phyloP scores from a whole-genome alignment of 1,284 basidiomycete species.

The Cryptococcus sp. region DNA sequence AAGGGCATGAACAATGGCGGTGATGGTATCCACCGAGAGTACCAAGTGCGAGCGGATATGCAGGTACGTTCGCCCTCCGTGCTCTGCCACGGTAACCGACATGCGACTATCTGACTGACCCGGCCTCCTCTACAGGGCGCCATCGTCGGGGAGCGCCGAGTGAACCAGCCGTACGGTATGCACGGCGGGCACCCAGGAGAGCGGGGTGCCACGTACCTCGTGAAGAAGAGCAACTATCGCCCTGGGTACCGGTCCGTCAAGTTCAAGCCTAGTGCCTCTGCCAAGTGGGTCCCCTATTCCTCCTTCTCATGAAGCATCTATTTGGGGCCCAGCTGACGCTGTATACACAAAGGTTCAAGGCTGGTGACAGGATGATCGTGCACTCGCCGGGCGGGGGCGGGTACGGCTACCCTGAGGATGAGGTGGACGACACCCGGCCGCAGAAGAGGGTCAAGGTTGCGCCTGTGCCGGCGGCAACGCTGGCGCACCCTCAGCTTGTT shows the following conservation, averaged over 20 bases:
- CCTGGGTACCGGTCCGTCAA: constrained; percentile 4
- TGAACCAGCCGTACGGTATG: constrained; percentile 84
- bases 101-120: background rate
- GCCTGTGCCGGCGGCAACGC: constrained; percentile 2
- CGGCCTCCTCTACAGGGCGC: constrained; percentile 37
- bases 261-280: constrained; percentile 6
- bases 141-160: constrained; percentile 71
- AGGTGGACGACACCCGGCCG: background rate
- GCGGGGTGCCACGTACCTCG: constrained; percentile 77
- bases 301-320: background rate
- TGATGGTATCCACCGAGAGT: constrained; percentile 79
- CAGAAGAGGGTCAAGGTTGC: background rate
- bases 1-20: constrained; percentile 76
- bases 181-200: constrained; percentile 75
- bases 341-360: constrained; percentile 3
- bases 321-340: background rate
- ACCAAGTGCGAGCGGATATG: constrained; percentile 14
- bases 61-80: constrained; percentile 2
- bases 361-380: constrained; percentile 10
- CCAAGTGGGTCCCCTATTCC: constrained; percentile 1
- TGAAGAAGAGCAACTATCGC: constrained; percentile 11
- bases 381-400: constrained; percentile 12
- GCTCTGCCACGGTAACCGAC: background rate
- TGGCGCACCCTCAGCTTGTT: constrained; percentile 3
- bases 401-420: constrained; percentile 1